phyloP scores from a whole-genome alignment of 176 grass and related monocot species.

The Calamus simplicifolius region DNA sequence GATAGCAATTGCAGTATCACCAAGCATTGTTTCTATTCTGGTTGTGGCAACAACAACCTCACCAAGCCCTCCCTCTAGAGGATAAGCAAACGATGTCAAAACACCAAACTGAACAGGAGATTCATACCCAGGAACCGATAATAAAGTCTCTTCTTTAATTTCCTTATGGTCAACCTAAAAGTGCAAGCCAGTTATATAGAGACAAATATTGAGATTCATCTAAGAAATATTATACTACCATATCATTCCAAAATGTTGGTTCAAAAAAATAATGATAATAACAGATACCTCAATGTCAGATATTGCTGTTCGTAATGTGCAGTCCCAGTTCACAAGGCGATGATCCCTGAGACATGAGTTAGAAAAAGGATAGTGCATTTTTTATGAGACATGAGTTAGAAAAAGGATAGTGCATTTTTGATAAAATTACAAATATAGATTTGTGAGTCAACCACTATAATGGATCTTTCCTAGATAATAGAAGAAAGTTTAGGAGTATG shows the following conservation, averaged over 20 bases:
- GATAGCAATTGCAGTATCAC: slow-evolving; percentile 83
- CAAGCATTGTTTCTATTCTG: slow-evolving; percentile 89
- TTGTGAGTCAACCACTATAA: too few species aligned
- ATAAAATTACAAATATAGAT: background rate
- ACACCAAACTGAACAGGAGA: slow-evolving; percentile 69
- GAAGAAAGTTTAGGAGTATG: too few species aligned
- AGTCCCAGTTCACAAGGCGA: slow-evolving; percentile 95
- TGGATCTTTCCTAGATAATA: too few species aligned
- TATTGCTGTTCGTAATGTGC: slow-evolving; percentile 81
- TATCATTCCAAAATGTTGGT: too few species aligned
- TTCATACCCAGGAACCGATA: slow-evolving; percentile 64
- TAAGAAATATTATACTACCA: too few species aligned
- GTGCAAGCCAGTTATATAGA: slow-evolving; percentile 11
- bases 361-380: background rate
- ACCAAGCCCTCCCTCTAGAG: slow-evolving; percentile 64
- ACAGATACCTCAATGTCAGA: slow-evolving; percentile 74
- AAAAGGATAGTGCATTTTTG: background rate
- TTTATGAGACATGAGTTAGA: slow-evolving; percentile 22
- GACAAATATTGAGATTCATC: too few species aligned
- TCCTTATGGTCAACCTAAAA: slow-evolving; percentile 77
- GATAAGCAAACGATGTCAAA: slow-evolving; percentile 85
- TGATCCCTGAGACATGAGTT: slow-evolving; percentile 46
- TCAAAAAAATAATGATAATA: too few species aligned
- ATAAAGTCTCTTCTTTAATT: slow-evolving; percentile 58
- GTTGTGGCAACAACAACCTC: slow-evolving; percentile 83